A percentile compares a stretch with the other conserved stretches of the same genome.
Conservation (phyloP, 768 basidiomycete genomes). For the Leccinum arenicola region DNA sequence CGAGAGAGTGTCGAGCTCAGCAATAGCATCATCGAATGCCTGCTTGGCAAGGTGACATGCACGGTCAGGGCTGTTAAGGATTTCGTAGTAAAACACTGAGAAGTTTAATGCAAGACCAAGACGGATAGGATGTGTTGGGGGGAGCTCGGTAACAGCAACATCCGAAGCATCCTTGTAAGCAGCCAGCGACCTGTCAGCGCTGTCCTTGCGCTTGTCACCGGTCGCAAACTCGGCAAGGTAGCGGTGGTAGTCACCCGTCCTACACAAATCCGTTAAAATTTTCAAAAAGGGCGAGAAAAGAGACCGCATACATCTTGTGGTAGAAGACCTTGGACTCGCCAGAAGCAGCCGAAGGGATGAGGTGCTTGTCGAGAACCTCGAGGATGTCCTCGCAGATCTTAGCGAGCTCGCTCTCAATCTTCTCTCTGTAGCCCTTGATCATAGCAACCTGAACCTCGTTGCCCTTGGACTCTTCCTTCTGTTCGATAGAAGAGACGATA, state of each 20-base stretch:
- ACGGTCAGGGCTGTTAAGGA: conserved; percentile 97
- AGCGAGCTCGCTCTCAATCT: conserved; percentile 94
- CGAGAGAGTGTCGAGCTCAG: conserved; percentile 96
- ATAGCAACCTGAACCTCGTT: conserved; percentile 94
- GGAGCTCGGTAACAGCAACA: conserved; percentile 93
- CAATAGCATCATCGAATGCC: conserved; percentile 98
- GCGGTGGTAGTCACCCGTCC: conserved; percentile 99
- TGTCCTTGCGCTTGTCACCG: conserved; percentile 95
- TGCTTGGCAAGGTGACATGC: conserved; percentile 99
- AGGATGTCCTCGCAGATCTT: conserved; percentile 99
- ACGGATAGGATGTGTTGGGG: conserved; percentile 95
- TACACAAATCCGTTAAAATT: conserved; percentile 32
- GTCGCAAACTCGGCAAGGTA: conserved; percentile 99
- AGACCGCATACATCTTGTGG: conserved; percentile 86
- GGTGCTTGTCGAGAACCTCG: conserved; percentile 95
- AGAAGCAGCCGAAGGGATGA: conserved; percentile 93
- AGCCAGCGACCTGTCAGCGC: conserved; percentile 95
- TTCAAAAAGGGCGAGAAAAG: background rate
- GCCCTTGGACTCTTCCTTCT: conserved; percentile 99
- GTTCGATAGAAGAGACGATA: conserved; percentile 97
- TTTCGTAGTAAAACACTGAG: conserved; percentile 99
- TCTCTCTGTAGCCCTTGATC: conserved; percentile 98
- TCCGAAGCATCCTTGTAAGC: conserved; percentile 98
- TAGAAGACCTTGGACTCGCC: conserved; percentile 99
- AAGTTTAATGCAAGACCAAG: conserved; percentile 99